These are phyloP conservation scores for Venturia oleaginea DNA, from an alignment of 2,329 filamentous ascomycete species.

Conservation along the genomic window DNA sequence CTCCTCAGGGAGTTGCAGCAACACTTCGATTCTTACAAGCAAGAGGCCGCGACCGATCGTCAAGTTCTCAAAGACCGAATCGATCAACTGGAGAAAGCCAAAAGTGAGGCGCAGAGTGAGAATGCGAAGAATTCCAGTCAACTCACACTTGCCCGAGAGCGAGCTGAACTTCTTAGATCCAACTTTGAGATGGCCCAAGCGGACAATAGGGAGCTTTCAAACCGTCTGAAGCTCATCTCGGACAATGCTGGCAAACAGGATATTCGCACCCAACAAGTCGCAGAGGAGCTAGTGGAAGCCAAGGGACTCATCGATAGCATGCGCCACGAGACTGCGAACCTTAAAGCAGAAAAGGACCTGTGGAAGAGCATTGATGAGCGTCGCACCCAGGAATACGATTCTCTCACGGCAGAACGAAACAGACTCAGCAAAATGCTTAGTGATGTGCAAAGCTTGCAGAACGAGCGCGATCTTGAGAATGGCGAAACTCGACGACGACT, in stretches of 20 bases:
- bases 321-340: slow-evolving; percentile 81
- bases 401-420: slow-evolving; percentile 71
- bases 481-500: slow-evolving; percentile 72
- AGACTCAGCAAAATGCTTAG: slow-evolving; percentile 74
- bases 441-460: slow-evolving; percentile 79
- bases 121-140: slow-evolving; percentile 73
- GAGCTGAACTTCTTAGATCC: slow-evolving; percentile 78
- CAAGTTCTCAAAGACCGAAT: slow-evolving; percentile 77
- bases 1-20: slow-evolving; percentile 79
- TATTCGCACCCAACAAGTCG: slow-evolving; percentile 78
- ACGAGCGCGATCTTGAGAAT: slow-evolving; percentile 81
- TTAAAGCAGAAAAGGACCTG: slow-evolving; percentile 89
- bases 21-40: slow-evolving; percentile 82
- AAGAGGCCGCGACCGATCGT: slow-evolving; percentile 74
- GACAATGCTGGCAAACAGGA: slow-evolving; percentile 87
- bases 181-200: slow-evolving; percentile 77
- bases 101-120: slow-evolving; percentile 72
- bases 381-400: slow-evolving; percentile 80
- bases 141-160: slow-evolving; percentile 68
- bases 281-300: slow-evolving; percentile 84
- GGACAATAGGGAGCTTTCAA: slow-evolving; percentile 81
- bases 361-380: slow-evolving; percentile 92
- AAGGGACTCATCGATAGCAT: slow-evolving; percentile 75
- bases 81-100: slow-evolving; percentile 71
- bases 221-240: slow-evolving; percentile 65